Conservation (phyloP, 805 yeast species). For the Scheffersomyces ergatensis region DNA sequence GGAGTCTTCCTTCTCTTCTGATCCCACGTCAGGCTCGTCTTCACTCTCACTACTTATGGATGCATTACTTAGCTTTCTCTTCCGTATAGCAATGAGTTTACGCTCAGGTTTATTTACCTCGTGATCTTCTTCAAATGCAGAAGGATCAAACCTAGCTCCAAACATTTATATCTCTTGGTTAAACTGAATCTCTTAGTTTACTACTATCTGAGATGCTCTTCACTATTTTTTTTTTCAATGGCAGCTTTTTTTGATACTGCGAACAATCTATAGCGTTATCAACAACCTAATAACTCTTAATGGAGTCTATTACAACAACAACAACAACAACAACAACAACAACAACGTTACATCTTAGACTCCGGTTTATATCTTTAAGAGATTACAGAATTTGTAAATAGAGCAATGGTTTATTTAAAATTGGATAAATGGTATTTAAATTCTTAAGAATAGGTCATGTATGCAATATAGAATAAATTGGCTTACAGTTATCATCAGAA, state of each 20-base stretch:
- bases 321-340: too few species aligned
- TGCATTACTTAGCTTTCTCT: slow-evolving; percentile 17
- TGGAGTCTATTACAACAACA: too few species aligned
- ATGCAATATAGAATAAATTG: too few species aligned
- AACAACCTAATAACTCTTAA: too few species aligned
- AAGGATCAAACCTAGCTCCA: slow-evolving; percentile 64
- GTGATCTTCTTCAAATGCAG: slow-evolving; percentile 3
- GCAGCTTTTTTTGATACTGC: not conserved
- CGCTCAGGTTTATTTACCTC: not conserved
- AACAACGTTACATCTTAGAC: too few species aligned
- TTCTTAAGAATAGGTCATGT: too few species aligned
- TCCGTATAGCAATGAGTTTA: slow-evolving; percentile 8
- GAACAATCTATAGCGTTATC: not conserved
- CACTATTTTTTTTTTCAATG: not conserved
- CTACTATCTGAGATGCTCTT: not conserved
- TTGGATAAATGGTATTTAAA: too few species aligned
- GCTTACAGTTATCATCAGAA: too few species aligned
- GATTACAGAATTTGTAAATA: too few species aligned
- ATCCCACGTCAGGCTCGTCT: not conserved
- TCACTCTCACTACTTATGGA: slow-evolving; percentile 3
- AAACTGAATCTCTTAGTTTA: not conserved
- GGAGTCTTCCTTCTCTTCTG: slow-evolving; percentile 3
- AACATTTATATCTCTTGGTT: slow-evolving; percentile 44
- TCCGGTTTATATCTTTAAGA: too few species aligned
- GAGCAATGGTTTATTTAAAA: too few species aligned